Evolutionary conservation across 805 yeast species (phyloP).

Genomic region (Candida railenensis): DNA sequence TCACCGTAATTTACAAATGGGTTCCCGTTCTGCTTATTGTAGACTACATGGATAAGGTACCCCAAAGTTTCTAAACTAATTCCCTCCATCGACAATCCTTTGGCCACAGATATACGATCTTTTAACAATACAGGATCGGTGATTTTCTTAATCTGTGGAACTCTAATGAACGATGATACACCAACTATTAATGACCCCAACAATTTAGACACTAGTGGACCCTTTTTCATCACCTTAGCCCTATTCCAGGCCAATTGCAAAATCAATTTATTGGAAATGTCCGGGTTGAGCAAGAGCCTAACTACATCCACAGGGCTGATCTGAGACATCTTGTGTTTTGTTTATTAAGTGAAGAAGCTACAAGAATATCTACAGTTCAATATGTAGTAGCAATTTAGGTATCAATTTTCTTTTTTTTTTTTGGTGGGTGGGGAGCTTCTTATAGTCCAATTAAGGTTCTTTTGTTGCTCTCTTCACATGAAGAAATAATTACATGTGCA

Average conservation of each 20-base stretch:
- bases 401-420: constrained; percentile 1
- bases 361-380: not conserved
- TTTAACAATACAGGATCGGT: constrained; percentile 23
- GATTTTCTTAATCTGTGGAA: constrained; percentile 42
- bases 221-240: constrained; percentile 31
- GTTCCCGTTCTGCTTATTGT: constrained; percentile 33
- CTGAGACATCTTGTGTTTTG: not conserved
- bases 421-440: not conserved
- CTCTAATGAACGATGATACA: constrained; percentile 34
- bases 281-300: constrained; percentile 37
- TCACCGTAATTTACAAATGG: constrained; percentile 42
- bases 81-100: constrained; percentile 36
- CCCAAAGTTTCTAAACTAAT: constrained; percentile 35
- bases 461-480: not conserved
- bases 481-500: not conserved
- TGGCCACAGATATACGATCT: constrained; percentile 28
- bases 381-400: not conserved
- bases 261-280: constrained; percentile 37
- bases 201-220: constrained; percentile 29
- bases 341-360: not conserved
- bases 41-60: constrained; percentile 38
- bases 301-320: constrained; percentile 10
- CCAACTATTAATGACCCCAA: constrained; percentile 36
- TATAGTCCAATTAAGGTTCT: not conserved
- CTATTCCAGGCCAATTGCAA: constrained; percentile 37